A percentile compares a stretch with the other conserved stretches of the same genome.
Conservation (phyloP, 352 stramenopile species). For the Globisporangium alternatum region DNA sequence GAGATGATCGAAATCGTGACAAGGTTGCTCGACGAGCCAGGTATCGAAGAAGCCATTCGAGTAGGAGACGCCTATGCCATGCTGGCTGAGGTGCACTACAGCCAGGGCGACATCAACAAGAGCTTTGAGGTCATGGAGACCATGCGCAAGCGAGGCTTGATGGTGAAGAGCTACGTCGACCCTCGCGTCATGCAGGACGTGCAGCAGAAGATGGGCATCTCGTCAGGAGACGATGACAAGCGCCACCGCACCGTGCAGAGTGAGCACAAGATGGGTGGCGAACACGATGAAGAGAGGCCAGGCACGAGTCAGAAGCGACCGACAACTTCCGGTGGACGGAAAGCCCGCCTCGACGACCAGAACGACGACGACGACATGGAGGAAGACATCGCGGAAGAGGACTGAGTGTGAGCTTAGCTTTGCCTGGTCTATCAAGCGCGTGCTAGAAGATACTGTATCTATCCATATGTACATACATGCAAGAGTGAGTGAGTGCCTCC, state of each 20-base stretch:
- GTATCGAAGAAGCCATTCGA: slow-evolving; percentile 85
- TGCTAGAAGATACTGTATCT: not conserved
- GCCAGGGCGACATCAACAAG: slow-evolving; percentile 59
- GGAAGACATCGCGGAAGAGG: slow-evolving; percentile 76
- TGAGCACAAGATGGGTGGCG: slow-evolving; percentile 31
- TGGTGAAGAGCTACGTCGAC: slow-evolving; percentile 76
- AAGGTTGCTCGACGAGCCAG: slow-evolving; percentile 79
- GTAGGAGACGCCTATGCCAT: slow-evolving; percentile 88
- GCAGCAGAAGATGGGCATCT: slow-evolving; percentile 45
- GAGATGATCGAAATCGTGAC: slow-evolving; percentile 78
- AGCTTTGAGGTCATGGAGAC: slow-evolving; percentile 69
- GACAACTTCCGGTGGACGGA: slow-evolving; percentile 20
- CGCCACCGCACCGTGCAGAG: slow-evolving; percentile 18
- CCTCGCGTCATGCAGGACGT: slow-evolving; percentile 64
- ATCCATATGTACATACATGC: no score
- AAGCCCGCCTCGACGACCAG: slow-evolving; percentile 24
- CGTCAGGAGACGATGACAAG: slow-evolving; percentile 19
- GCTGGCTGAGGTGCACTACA: slow-evolving; percentile 79
- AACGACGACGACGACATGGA: slow-evolving; percentile 66
- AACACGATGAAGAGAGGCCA: slow-evolving; percentile 17
- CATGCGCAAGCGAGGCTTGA: slow-evolving; percentile 69
- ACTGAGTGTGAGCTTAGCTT: slow-evolving; percentile 20
- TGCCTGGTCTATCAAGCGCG: not conserved
- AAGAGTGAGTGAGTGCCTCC: no score
- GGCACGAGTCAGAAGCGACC: slow-evolving; percentile 17